phyloP scores from a whole-genome alignment of 371 early-diverging fungal species.

The Mortierella sp. region DNA sequence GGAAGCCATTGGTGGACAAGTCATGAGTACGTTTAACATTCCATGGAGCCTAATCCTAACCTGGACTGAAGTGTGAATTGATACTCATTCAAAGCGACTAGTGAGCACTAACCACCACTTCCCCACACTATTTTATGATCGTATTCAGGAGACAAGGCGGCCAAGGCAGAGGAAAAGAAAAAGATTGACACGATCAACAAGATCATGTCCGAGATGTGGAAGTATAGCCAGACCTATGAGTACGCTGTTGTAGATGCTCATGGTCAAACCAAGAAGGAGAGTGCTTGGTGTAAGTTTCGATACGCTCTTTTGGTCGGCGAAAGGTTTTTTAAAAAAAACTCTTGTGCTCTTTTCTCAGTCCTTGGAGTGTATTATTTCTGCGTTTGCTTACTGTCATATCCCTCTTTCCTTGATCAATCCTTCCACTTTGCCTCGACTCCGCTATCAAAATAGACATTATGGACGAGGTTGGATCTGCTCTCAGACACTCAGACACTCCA shows the following conservation, averaged over 20 bases:
- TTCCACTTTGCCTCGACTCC: not conserved
- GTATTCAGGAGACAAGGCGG: conserved; percentile 41
- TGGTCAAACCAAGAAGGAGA: conserved; percentile 63
- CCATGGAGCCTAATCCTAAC: not conserved
- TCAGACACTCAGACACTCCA: conserved; percentile 64
- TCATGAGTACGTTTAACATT: conserved; percentile 26
- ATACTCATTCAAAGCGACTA: no score
- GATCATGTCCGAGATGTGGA: conserved; percentile 63
- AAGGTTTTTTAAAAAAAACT: not conserved
- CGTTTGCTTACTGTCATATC: not conserved
- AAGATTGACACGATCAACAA: conserved; percentile 43
- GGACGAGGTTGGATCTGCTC: conserved; percentile 69
- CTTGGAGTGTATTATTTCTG: not conserved
- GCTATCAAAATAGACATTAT: conserved; percentile 27
- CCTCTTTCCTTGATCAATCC: conserved; percentile 10
- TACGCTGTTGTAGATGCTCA: conserved; percentile 65
- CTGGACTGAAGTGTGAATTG: no score
- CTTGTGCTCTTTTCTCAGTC: not conserved
- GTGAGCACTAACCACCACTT: not conserved
- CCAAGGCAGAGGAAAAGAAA: conserved; percentile 47
- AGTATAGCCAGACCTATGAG: conserved; percentile 65
- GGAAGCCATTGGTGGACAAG: conserved; percentile 44
- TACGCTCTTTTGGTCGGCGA: no score
- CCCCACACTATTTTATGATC: not conserved
- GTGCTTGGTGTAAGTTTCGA: conserved; percentile 65